Evolutionary conservation across 148 eudicot species (phyloP).

Genomic region (Chenopodium album): DNA sequence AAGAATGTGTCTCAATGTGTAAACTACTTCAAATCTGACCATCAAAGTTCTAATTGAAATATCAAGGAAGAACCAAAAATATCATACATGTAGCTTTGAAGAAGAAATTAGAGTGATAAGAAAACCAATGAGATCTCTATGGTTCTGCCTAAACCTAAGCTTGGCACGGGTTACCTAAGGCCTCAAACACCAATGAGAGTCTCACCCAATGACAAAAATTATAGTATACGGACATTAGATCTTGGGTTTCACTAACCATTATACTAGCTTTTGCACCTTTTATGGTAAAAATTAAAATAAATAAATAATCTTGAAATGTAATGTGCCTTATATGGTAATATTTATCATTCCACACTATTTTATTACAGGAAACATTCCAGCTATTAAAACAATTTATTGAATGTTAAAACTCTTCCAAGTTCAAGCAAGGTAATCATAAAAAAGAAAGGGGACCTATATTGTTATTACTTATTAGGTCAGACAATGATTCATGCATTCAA

Average conservation of each 20-base stretch:
- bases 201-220: too few species aligned
- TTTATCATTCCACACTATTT: not conserved
- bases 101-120: not conserved
- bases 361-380: not conserved
- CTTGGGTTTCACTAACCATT: not conserved
- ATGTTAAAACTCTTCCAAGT: not conserved
- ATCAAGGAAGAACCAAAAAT: not conserved
- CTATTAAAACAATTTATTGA: not conserved
- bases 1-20: not conserved
- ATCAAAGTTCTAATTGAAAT: not conserved
- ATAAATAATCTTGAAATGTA: too few species aligned
- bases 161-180: not conserved
- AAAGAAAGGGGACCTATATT: slow-evolving; percentile 8
- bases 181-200: not conserved
- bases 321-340: too few species aligned
- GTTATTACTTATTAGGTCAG: not conserved
- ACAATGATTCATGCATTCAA: not conserved
- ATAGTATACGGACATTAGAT: not conserved
- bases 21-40: not conserved
- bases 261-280: not conserved
- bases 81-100: not conserved
- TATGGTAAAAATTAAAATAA: too few species aligned
- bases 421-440: slow-evolving; percentile 17
- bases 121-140: not conserved
- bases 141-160: not conserved